Evolutionary conservation across 176 grass and related monocot species (phyloP).

Genomic region (Ensete ventricosum): DNA sequence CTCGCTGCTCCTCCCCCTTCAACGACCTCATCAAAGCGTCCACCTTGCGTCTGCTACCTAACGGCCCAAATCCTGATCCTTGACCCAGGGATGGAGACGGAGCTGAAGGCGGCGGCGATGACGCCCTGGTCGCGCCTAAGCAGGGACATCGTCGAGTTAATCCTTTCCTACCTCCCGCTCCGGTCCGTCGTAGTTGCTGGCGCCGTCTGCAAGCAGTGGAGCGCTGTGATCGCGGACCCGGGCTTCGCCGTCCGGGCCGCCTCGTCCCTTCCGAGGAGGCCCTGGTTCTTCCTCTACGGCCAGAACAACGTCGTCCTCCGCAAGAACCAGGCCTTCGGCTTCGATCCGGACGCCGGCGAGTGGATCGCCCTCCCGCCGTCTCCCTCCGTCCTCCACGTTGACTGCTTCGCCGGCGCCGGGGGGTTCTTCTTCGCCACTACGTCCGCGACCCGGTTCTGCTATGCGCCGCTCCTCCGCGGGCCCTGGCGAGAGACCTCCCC

Average conservation of each 20-base stretch:
- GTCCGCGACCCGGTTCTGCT: slow-evolving; percentile 28
- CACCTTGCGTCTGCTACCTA: background rate
- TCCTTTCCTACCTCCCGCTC: slow-evolving; percentile 42
- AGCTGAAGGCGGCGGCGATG: background rate
- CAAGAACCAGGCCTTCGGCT: slow-evolving; percentile 31
- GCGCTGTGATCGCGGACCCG: slow-evolving; percentile 16
- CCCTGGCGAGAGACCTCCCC: slow-evolving; percentile 27
- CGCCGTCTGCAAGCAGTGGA: slow-evolving; percentile 39
- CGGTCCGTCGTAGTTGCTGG: slow-evolving; percentile 30
- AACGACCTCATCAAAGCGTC: no score
- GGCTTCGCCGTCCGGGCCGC: slow-evolving; percentile 1
- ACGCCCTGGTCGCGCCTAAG: slow-evolving; percentile 28
- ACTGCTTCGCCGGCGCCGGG: slow-evolving; percentile 39
- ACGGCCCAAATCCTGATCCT: background rate
- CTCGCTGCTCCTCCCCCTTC: no score
- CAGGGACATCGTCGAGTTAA: slow-evolving; percentile 35
- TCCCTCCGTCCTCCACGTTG: slow-evolving; percentile 3
- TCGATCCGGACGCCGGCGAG: slow-evolving; percentile 27
- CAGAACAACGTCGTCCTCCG: slow-evolving; percentile 38
- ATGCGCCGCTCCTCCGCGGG: slow-evolving; percentile 24
- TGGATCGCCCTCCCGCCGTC: slow-evolving; percentile 31
- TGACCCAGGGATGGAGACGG: background rate
- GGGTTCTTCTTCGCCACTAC: slow-evolving; percentile 33
- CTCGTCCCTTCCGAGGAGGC: slow-evolving; percentile 3
- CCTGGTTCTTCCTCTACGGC: slow-evolving; percentile 44